Percentiles rank a stretch among this genome's conserved stretches.
Evolutionary conservation across 176 grass and related monocot genomes (phyloP).

Genomic region (Oryza meyeriana): DNA sequence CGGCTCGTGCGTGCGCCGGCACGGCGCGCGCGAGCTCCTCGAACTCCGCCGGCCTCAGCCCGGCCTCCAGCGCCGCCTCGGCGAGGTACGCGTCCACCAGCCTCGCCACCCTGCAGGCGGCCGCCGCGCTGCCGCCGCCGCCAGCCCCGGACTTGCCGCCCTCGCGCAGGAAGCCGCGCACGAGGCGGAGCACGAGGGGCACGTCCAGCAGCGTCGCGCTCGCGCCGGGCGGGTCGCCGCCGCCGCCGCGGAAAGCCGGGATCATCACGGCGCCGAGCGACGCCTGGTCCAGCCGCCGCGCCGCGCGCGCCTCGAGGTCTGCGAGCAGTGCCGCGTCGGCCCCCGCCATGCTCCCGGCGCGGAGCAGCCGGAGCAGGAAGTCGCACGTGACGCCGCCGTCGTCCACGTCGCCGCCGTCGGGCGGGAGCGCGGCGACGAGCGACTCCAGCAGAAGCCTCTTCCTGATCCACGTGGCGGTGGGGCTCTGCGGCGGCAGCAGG

Average conservation of each 20-base stretch:
- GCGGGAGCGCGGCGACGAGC: conserved; percentile 70
- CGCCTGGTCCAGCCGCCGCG: conserved; percentile 68
- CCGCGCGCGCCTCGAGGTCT: conserved; percentile 72
- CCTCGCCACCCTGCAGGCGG: conserved; percentile 61
- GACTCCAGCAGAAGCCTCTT: conserved; percentile 81
- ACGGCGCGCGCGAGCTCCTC: conserved; percentile 70
- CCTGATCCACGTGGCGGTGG: conserved; percentile 77
- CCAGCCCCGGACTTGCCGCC: no score
- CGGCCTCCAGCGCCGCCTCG: conserved; percentile 72
- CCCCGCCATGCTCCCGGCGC: conserved; percentile 65
- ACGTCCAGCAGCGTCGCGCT: conserved; percentile 72
- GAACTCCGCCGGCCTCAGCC: conserved; percentile 59
- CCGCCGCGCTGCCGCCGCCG: conserved; percentile 42
- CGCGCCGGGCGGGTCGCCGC: background rate
- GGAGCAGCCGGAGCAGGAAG: conserved; percentile 65
- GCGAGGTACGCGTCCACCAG: conserved; percentile 82
- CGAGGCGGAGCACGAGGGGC: conserved; percentile 61
- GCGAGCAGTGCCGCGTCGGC: conserved; percentile 50
- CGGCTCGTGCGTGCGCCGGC: conserved; percentile 56
- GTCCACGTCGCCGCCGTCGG: conserved; percentile 23
- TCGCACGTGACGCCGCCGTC: conserved; percentile 57
- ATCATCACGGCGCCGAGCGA: conserved; percentile 77
- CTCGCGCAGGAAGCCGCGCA: conserved; percentile 42
- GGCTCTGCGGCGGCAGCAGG: conserved; percentile 55
- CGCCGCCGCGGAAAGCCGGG: conserved; percentile 53